A percentile compares a stretch with the other conserved stretches of the same genome.
Evolutionary conservation across 2,329 filamentous ascomycete species (phyloP).

Genomic region (Calonectria pseudoturangicola): DNA sequence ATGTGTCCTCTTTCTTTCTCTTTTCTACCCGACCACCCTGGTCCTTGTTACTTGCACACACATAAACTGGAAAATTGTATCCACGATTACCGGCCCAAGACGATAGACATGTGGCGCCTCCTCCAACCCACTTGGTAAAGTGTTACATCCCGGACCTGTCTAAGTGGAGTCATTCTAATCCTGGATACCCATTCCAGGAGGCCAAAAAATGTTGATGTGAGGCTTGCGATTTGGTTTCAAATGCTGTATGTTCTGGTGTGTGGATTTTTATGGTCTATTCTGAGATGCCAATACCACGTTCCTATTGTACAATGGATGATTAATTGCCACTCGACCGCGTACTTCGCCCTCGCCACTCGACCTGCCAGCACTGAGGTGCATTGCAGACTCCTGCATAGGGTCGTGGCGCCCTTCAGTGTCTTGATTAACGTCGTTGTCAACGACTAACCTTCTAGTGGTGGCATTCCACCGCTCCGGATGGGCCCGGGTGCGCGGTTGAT

Average conservation of each 20-base stretch:
- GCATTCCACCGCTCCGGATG: neutral
- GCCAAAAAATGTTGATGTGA: neutral
- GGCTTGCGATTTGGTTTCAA: neutral
- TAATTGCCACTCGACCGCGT: neutral
- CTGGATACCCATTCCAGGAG: slow-evolving; percentile 25
- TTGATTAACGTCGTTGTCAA: neutral
- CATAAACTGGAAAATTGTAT: neutral
- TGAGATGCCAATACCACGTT: neutral
- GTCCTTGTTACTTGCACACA: neutral
- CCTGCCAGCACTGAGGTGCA: slow-evolving; percentile 24
- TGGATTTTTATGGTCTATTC: neutral
- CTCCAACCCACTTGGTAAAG: slow-evolving; percentile 15
- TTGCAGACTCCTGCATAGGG: neutral
- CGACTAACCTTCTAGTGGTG: neutral
- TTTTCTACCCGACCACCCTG: neutral
- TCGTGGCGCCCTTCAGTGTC: neutral
- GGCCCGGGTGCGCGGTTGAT: neutral
- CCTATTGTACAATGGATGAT: neutral
- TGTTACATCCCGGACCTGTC: slow-evolving; percentile 37
- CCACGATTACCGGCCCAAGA: slow-evolving; percentile 1
- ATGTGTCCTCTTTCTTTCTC: neutral
- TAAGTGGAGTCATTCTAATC: slow-evolving; percentile 33
- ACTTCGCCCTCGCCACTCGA: slow-evolving; percentile 4
- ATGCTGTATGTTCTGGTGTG: neutral
- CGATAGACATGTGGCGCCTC: slow-evolving; percentile 21